Conservation (phyloP, 2,329 filamentous ascomycete genomes). For the Ascochyta viciae-villosae region DNA sequence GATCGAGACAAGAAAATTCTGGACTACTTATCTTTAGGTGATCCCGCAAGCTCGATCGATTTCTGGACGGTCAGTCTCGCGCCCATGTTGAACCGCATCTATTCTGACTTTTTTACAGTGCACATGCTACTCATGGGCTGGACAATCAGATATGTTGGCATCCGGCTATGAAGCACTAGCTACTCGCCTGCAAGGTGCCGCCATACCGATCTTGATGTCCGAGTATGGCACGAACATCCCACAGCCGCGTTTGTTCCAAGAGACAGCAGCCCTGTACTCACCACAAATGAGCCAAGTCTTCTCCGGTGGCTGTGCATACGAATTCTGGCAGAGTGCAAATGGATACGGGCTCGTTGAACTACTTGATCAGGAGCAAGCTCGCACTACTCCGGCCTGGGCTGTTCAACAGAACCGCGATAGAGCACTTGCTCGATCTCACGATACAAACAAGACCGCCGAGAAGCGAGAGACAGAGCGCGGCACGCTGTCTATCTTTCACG, state of each 20-base stretch:
- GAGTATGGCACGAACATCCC: constrained; percentile 14
- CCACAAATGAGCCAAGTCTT: constrained; percentile 15
- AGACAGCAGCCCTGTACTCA: constrained; percentile 19
- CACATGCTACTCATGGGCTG: constrained; percentile 11
- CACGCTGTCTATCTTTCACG: constrained; percentile 5
- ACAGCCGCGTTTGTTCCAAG: constrained; percentile 10
- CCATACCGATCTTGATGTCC: constrained; percentile 18
- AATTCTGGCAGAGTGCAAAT: constrained; percentile 16
- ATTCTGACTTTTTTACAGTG: constrained; percentile 5
- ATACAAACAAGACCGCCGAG: constrained; percentile 5
- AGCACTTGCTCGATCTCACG: background rate
- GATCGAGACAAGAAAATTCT: constrained; percentile 5
- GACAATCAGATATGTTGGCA: constrained; percentile 1
- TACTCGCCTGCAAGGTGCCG: background rate
- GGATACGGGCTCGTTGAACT: constrained; percentile 17
- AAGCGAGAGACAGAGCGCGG: constrained; percentile 12
- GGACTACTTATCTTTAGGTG: constrained; percentile 11
- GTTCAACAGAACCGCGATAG: background rate
- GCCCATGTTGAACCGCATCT: background rate
- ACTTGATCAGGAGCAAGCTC: background rate
- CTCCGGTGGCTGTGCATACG: constrained; percentile 22
- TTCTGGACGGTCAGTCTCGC: constrained; percentile 13
- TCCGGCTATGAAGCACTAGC: constrained; percentile 10
- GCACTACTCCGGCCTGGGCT: background rate
- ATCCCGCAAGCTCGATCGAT: constrained; percentile 12